Percentiles rank a stretch among this genome's conserved stretches.
Evolutionary conservation across 2,329 filamentous ascomycete species (phyloP).

Genomic region (Calonectria pteridis): DNA sequence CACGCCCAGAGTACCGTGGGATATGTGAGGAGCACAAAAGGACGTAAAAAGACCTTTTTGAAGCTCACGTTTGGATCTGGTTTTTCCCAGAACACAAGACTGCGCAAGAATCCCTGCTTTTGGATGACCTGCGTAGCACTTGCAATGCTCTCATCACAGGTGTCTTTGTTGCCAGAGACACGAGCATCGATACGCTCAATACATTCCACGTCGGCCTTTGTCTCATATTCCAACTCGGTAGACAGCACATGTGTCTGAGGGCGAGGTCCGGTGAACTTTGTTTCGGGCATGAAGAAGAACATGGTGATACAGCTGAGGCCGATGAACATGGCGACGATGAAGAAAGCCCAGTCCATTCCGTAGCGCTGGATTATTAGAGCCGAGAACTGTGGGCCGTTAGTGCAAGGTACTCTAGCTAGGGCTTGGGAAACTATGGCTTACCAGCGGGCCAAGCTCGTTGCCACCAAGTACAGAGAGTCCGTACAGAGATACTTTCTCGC

Average conservation of each 20-base stretch:
- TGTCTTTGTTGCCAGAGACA: neutral
- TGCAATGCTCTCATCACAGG: neutral
- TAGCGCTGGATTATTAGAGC: slow-evolving; percentile 20
- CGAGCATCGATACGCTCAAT: neutral
- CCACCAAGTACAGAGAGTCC: slow-evolving; percentile 19
- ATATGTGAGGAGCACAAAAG: slow-evolving; percentile 18
- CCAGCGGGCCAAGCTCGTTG: slow-evolving; percentile 24
- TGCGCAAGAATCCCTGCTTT: neutral
- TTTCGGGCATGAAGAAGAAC: slow-evolving; percentile 27
- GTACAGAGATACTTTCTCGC: slow-evolving; percentile 21
- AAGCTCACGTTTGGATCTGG: slow-evolving; percentile 14
- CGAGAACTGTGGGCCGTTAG: neutral
- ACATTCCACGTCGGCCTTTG: neutral
- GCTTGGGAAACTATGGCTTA: neutral
- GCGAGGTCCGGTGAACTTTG: slow-evolving; percentile 13
- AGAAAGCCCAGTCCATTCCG: slow-evolving; percentile 20
- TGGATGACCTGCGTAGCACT: neutral
- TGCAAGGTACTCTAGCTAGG: neutral
- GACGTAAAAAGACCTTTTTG: slow-evolving; percentile 13
- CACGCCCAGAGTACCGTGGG: slow-evolving; percentile 26
- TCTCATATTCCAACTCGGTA: neutral
- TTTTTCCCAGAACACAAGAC: slow-evolving; percentile 17
- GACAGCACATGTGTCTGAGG: neutral
- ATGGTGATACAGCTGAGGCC: slow-evolving; percentile 20
- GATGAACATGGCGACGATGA: slow-evolving; percentile 20